These are phyloP conservation scores for Metschnikowia peoriensis DNA, from an alignment of 805 yeast species.

Conservation along the genomic window DNA sequence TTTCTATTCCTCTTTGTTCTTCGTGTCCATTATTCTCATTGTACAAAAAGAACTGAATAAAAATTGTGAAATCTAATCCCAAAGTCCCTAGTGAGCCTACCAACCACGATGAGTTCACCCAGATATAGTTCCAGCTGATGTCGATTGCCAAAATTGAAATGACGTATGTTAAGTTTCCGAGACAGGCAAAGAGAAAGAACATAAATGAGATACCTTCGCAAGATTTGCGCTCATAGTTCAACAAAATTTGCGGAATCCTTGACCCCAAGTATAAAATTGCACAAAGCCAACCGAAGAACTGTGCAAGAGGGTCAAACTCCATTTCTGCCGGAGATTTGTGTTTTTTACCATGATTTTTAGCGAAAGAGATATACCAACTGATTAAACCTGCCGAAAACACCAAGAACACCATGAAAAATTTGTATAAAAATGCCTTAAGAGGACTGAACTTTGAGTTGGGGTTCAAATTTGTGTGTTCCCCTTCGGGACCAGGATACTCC, in stretches of 20 bases:
- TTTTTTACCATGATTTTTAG: constrained; percentile 37
- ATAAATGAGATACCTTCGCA: constrained; percentile 94
- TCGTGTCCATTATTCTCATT: constrained; percentile 32
- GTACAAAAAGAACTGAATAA: constrained; percentile 81
- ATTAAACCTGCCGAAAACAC: constrained; percentile 77
- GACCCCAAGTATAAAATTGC: constrained; percentile 81
- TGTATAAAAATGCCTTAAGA: constrained; percentile 23
- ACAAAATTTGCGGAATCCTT: constrained; percentile 84
- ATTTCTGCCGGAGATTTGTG: constrained; percentile 40
- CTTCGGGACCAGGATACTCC: constrained; percentile 25
- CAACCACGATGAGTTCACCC: constrained; percentile 89
- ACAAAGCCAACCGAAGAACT: constrained; percentile 80
- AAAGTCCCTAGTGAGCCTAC: constrained; percentile 90
- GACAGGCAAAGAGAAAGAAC: constrained; percentile 91
- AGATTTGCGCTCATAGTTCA: constrained; percentile 82
- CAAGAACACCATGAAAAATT: constrained; percentile 54
- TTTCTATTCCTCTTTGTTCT: not conserved
- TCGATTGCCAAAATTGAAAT: constrained; percentile 78
- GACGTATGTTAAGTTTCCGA: constrained; percentile 91
- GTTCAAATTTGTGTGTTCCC: constrained; percentile 26
- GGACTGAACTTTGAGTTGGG: constrained; percentile 20
- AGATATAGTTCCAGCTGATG: constrained; percentile 61
- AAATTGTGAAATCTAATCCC: constrained; percentile 76
- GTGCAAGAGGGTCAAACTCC: constrained; percentile 75
- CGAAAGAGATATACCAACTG: constrained; percentile 80